Percentiles rank a stretch among this genome's conserved stretches.
These are phyloP conservation scores for Solidago caesia DNA, from an alignment of 129 eudicot genomes.

Conservation along the genomic window DNA sequence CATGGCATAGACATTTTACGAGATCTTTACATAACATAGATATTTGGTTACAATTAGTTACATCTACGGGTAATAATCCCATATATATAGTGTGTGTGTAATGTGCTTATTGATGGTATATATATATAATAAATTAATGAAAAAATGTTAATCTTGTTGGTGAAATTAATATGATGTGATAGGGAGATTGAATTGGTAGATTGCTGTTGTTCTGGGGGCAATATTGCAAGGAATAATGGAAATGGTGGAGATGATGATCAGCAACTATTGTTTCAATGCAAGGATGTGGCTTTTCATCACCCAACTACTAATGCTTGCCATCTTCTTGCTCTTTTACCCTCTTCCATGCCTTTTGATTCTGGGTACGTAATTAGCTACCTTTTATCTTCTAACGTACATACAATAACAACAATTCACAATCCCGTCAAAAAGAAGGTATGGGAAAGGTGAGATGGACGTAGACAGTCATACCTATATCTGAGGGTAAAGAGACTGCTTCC, in stretches of 20 bases:
- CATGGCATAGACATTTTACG: too few species aligned
- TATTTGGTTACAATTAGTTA: too few species aligned
- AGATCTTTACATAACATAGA: too few species aligned
- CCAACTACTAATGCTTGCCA: constrained; percentile 62
- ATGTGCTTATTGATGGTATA: background rate
- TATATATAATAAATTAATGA: background rate
- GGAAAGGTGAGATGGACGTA: too few species aligned
- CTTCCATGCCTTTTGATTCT: constrained; percentile 64
- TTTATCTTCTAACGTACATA: background rate
- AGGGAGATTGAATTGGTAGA: constrained; percentile 81
- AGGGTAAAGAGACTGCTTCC: too few species aligned
- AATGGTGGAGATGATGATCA: constrained; percentile 42
- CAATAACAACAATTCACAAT: too few species aligned
- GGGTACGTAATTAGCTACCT: constrained; percentile 41
- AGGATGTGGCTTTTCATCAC: constrained; percentile 66
- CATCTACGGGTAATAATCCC: too few species aligned
- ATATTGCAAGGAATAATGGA: constrained; percentile 19
- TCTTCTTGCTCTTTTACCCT: constrained; percentile 66
- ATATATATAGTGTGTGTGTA: background rate
- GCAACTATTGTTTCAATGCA: constrained; percentile 45
- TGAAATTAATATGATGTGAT: background rate
- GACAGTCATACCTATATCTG: too few species aligned
- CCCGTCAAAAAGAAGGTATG: too few species aligned
- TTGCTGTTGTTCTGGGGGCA: constrained; percentile 82
- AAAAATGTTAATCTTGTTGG: background rate